Conservation (phyloP, 192 early-diverging fungal species). For the Coemansia sp. region DNA sequence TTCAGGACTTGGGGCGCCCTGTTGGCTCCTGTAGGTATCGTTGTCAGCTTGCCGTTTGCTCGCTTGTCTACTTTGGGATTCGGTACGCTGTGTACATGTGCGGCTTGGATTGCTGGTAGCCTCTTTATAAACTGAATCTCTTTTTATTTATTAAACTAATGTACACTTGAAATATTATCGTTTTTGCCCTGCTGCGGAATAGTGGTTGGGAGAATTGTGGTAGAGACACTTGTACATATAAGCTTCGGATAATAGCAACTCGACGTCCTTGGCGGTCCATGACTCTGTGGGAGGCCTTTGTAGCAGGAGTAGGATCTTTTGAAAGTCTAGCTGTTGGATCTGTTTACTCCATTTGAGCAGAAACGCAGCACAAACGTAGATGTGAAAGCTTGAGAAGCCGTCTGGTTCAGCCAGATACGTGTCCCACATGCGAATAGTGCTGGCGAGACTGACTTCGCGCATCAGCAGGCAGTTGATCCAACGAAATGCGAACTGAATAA, state of each 20-base stretch:
- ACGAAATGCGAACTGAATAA: conserved; percentile 98
- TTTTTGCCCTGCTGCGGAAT: conserved; percentile 1
- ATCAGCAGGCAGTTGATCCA: conserved; percentile 99
- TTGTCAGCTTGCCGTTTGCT: conserved; percentile 32
- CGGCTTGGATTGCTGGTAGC: conserved; percentile 26
- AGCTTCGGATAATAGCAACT: conserved; percentile 92
- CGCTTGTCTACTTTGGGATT: conserved; percentile 22
- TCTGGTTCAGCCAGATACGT: conserved; percentile 77
- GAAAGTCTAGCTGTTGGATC: conserved; percentile 88
- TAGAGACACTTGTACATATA: conserved; percentile 98
- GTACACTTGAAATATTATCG: not conserved
- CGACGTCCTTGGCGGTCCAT: conserved; percentile 92
- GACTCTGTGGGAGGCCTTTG: conserved; percentile 83
- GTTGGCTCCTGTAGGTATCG: conserved; percentile 32
- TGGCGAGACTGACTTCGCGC: conserved; percentile 87
- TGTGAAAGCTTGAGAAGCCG: conserved; percentile 92
- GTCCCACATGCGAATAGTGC: conserved; percentile 98
- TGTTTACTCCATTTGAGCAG: conserved; percentile 93
- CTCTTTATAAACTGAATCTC: conserved; percentile 2
- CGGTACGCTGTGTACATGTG: conserved; percentile 30
- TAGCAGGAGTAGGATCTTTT: conserved; percentile 92
- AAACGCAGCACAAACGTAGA: conserved; percentile 98
- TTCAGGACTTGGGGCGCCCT: conserved; percentile 28
- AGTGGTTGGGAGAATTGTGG: conserved; percentile 88
- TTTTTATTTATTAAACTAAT: not conserved